These are phyloP conservation scores for Hymenoscyphus repandus DNA, from an alignment of 2,329 filamentous ascomycete species.

Conservation along the genomic window DNA sequence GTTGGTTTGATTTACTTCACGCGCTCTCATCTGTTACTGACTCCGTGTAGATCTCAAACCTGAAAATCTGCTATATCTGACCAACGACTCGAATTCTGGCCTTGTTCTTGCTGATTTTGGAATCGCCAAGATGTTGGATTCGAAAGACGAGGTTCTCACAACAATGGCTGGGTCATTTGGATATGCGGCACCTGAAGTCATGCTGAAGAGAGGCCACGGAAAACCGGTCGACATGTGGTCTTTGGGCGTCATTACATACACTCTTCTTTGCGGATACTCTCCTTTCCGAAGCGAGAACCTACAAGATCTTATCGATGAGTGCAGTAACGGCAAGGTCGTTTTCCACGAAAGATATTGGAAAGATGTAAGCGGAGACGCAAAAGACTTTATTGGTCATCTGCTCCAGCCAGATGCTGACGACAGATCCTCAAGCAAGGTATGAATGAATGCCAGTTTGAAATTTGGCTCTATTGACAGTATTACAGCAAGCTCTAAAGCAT, in stretches of 20 bases:
- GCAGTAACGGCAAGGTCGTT: slow-evolving; percentile 73
- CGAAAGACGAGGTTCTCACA: slow-evolving; percentile 83
- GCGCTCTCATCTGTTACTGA: slow-evolving; percentile 15
- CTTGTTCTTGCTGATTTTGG: slow-evolving; percentile 96
- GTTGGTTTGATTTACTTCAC: slow-evolving; percentile 38
- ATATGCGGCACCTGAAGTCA: slow-evolving; percentile 95
- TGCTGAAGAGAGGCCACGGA: slow-evolving; percentile 95
- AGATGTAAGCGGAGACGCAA: slow-evolving; percentile 91
- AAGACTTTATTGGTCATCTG: slow-evolving; percentile 82
- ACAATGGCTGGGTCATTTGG: slow-evolving; percentile 99
- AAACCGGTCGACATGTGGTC: slow-evolving; percentile 99
- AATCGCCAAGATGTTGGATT: slow-evolving; percentile 96
- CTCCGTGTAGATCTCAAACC: slow-evolving; percentile 77
- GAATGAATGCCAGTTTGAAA: neutral
- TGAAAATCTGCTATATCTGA: slow-evolving; percentile 94
- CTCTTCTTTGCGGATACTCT: slow-evolving; percentile 93
- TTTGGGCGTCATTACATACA: slow-evolving; percentile 97
- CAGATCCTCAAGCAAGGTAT: slow-evolving; percentile 71
- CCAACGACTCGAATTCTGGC: slow-evolving; percentile 68
- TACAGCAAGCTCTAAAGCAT: slow-evolving; percentile 71
- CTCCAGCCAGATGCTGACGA: slow-evolving; percentile 73
- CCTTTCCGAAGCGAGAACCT: slow-evolving; percentile 95
- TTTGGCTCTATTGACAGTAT: slow-evolving; percentile 12
- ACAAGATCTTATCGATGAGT: slow-evolving; percentile 90
- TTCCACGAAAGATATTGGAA: slow-evolving; percentile 99